These are phyloP conservation scores for Lichtheimia ramosa DNA, from an alignment of 371 early-diverging fungal species.

Conservation along the genomic window DNA sequence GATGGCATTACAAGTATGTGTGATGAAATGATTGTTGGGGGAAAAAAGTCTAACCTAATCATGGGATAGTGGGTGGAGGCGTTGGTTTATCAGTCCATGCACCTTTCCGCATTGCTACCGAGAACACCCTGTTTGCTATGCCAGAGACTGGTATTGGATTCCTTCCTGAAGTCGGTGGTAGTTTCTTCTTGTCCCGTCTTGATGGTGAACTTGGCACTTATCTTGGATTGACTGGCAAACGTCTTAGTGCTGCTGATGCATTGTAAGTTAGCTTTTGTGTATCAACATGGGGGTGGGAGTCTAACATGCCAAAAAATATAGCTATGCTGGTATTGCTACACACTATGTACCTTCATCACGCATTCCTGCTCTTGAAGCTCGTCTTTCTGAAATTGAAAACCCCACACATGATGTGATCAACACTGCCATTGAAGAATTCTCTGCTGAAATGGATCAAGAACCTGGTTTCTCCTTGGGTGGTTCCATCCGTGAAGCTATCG, in stretches of 20 bases:
- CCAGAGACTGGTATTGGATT: slow-evolving; percentile 95
- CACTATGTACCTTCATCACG: slow-evolving; percentile 94
- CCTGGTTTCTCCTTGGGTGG: slow-evolving; percentile 58
- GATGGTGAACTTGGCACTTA: slow-evolving; percentile 94
- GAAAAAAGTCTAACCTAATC: background rate
- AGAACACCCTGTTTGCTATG: slow-evolving; percentile 93
- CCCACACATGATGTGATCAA: slow-evolving; percentile 84
- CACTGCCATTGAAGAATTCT: slow-evolving; percentile 91
- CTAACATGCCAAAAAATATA: background rate
- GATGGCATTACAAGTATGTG: slow-evolving; percentile 90
- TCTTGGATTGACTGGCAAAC: slow-evolving; percentile 89
- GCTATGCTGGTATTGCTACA: slow-evolving; percentile 72
- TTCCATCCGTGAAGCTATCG: slow-evolving; percentile 70
- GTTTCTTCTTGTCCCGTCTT: slow-evolving; percentile 91
- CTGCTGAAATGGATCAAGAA: slow-evolving; percentile 45
- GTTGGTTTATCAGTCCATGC: slow-evolving; percentile 95
- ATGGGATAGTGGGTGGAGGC: slow-evolving; percentile 90
- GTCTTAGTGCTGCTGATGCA: slow-evolving; percentile 82
- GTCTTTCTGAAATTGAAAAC: slow-evolving; percentile 81
- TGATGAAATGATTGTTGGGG: background rate
- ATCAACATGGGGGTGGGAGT: background rate
- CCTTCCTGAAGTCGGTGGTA: slow-evolving; percentile 95
- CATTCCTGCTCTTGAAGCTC: slow-evolving; percentile 76
- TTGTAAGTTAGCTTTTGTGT: slow-evolving; percentile 52
- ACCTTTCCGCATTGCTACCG: slow-evolving; percentile 95